phyloP scores from a whole-genome alignment of 2,329 filamentous ascomycete species.

The Verticillium dahliae region DNA sequence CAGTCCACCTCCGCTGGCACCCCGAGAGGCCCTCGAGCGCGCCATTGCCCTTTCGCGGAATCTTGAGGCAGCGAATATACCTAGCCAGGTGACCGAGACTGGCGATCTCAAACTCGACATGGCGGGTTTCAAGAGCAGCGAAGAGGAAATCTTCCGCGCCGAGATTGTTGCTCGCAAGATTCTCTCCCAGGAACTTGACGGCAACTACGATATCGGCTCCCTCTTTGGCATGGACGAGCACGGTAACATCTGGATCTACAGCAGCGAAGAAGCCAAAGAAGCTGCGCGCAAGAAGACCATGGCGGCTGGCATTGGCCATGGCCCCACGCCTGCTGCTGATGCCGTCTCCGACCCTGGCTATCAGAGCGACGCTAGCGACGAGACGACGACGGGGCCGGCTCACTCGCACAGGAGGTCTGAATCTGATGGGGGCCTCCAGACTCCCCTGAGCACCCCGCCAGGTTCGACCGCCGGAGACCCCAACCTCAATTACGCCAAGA shows the following conservation, averaged over 20 bases:
- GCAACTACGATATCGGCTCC: constrained; percentile 92
- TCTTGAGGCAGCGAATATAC: constrained; percentile 84
- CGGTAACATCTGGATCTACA: constrained; percentile 99
- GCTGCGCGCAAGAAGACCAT: constrained; percentile 66
- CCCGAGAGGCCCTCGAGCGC: constrained; percentile 71
- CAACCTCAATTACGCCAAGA: constrained; percentile 91
- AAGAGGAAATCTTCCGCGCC: constrained; percentile 84
- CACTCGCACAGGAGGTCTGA: constrained; percentile 57
- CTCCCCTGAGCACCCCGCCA: constrained; percentile 64
- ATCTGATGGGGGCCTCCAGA: constrained; percentile 55
- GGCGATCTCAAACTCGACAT: constrained; percentile 98
- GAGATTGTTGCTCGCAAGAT: constrained; percentile 93
- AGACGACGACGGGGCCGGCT: constrained; percentile 38
- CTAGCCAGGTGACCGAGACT: constrained; percentile 82
- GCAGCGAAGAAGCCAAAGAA: constrained; percentile 92
- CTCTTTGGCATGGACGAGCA: constrained; percentile 92
- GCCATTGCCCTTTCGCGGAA: constrained; percentile 82
- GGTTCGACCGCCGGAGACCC: constrained; percentile 61
- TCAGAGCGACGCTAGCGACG: constrained; percentile 77
- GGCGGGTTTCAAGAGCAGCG: constrained; percentile 91
- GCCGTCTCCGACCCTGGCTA: constrained; percentile 90
- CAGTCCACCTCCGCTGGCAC: constrained; percentile 70
- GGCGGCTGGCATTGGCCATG: constrained; percentile 23
- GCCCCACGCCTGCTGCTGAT: constrained; percentile 57
- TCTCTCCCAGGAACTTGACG: constrained; percentile 84